Evolutionary conservation across 2,329 filamentous ascomycete genomes (phyloP).

Genomic region (Tolypocladium cylindrosporum): DNA sequence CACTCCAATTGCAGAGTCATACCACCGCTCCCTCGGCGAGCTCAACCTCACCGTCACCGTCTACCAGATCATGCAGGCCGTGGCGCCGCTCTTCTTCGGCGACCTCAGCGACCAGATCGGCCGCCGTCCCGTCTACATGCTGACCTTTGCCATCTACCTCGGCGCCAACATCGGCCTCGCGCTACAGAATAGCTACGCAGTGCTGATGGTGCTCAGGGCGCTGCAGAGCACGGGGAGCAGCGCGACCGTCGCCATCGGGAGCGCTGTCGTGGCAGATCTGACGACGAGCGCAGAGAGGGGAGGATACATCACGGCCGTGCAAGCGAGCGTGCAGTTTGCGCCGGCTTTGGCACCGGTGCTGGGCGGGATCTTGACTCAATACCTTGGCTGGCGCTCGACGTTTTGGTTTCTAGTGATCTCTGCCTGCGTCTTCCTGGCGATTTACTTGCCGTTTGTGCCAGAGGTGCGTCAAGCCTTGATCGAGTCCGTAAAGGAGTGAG

Average conservation of each 20-base stretch:
- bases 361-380: constrained; percentile 40
- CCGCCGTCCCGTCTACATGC: constrained; percentile 35
- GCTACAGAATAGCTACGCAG: constrained; percentile 29
- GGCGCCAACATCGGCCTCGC: constrained; percentile 35
- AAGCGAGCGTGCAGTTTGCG: constrained; percentile 30
- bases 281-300: constrained; percentile 46
- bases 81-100: constrained; percentile 40
- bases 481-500: neutral
- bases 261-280: constrained; percentile 47
- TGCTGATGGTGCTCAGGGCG: constrained; percentile 36
- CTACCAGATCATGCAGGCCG: constrained; percentile 40
- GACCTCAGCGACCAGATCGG: constrained; percentile 38
- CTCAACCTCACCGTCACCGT: constrained; percentile 32
- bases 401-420: constrained; percentile 47
- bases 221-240: constrained; percentile 42
- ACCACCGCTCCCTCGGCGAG: constrained; percentile 19
- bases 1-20: constrained; percentile 27
- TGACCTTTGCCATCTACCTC: constrained; percentile 35
- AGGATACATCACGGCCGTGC: constrained; percentile 38
- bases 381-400: constrained; percentile 40
- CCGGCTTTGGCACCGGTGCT: constrained; percentile 36
- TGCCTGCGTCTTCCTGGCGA: constrained; percentile 23
- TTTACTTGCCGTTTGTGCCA: constrained; percentile 29
- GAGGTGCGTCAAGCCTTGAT: constrained; percentile 7
- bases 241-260: constrained; percentile 41